Evolutionary conservation across 106 monocot species (phyloP).

Genomic region (Alisma plantagoaquatica): DNA sequence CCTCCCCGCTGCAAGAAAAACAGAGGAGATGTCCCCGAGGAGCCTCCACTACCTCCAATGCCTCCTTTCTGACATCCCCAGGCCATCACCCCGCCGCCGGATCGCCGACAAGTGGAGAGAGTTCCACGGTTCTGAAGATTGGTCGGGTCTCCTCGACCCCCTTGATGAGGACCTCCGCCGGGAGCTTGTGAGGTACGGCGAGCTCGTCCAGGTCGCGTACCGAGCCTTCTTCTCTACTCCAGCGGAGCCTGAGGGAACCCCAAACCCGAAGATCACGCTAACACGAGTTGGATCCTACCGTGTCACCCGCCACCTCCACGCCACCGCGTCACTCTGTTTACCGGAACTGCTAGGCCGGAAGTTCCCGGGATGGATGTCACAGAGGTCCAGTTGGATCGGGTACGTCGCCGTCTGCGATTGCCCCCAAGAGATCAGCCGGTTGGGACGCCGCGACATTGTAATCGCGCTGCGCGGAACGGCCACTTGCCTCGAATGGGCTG

Average conservation of each 20-base stretch:
- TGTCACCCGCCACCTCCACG: constrained; percentile 45
- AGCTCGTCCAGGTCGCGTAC: constrained; percentile 73
- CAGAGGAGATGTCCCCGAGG: constrained; percentile 48
- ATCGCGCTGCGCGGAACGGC: constrained; percentile 46
- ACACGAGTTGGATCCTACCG: no score
- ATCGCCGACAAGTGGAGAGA: constrained; percentile 39
- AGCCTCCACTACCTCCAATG: constrained; percentile 36
- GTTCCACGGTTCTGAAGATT: constrained; percentile 57
- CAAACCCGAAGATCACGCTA: constrained; percentile 34
- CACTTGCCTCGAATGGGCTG: constrained; percentile 51
- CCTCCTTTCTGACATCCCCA: constrained; percentile 35
- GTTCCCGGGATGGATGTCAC: constrained; percentile 29
- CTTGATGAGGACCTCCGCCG: constrained; percentile 75
- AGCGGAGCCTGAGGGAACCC: constrained; percentile 1
- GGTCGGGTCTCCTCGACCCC: constrained; percentile 71
- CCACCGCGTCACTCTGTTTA: constrained; percentile 59
- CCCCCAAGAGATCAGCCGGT: constrained; percentile 30
- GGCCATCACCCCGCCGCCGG: constrained; percentile 40
- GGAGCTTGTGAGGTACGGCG: constrained; percentile 86
- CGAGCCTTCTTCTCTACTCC: constrained; percentile 46
- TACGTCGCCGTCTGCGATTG: constrained; percentile 52
- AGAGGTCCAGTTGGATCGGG: constrained; percentile 43
- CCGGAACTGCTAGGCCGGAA: constrained; percentile 24
- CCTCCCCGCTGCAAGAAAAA: constrained; percentile 12
- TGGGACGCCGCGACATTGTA: constrained; percentile 48